phyloP scores from a whole-genome alignment of 805 yeast species.

The Sungouiella blattae region DNA sequence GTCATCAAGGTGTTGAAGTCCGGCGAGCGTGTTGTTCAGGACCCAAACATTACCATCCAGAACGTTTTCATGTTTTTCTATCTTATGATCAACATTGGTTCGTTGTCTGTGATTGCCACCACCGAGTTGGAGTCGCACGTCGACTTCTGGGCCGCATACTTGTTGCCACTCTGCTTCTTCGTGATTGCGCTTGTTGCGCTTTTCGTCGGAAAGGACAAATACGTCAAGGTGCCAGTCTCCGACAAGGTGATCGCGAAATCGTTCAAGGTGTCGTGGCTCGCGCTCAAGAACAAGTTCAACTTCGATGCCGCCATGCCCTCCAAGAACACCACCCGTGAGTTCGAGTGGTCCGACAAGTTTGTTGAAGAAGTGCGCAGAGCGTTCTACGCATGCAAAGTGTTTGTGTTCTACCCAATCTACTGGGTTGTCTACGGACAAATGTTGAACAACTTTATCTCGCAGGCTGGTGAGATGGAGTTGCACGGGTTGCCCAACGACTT shows the following conservation, averaged over 20 bases:
- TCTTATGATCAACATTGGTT: slow-evolving; percentile 72
- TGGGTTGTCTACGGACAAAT: slow-evolving; percentile 73
- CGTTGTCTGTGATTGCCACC: slow-evolving; percentile 72
- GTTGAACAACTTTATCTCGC: slow-evolving; percentile 68
- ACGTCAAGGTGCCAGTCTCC: slow-evolving; percentile 57
- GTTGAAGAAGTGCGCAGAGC: slow-evolving; percentile 72
- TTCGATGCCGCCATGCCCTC: slow-evolving; percentile 59
- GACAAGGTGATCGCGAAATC: slow-evolving; percentile 58
- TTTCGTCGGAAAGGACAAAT: slow-evolving; percentile 48
- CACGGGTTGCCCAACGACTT: slow-evolving; percentile 82
- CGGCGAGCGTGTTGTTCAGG: slow-evolving; percentile 44
- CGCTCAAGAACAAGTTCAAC: slow-evolving; percentile 45
- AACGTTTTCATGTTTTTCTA: slow-evolving; percentile 74
- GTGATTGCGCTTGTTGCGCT: slow-evolving; percentile 50
- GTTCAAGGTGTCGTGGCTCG: slow-evolving; percentile 41
- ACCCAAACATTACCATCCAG: slow-evolving; percentile 69
- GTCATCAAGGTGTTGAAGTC: slow-evolving; percentile 33
- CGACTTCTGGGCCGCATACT: slow-evolving; percentile 74
- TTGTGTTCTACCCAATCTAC: slow-evolving; percentile 65
- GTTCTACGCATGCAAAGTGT: slow-evolving; percentile 68
- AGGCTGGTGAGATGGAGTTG: slow-evolving; percentile 69
- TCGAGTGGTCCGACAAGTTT: slow-evolving; percentile 63
- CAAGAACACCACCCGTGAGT: slow-evolving; percentile 42
- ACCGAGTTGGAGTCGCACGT: slow-evolving; percentile 63
- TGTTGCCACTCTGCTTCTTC: slow-evolving; percentile 64